Evolutionary conservation across 176 grass and related monocot species (phyloP).

Genomic region (Avena insularis): DNA sequence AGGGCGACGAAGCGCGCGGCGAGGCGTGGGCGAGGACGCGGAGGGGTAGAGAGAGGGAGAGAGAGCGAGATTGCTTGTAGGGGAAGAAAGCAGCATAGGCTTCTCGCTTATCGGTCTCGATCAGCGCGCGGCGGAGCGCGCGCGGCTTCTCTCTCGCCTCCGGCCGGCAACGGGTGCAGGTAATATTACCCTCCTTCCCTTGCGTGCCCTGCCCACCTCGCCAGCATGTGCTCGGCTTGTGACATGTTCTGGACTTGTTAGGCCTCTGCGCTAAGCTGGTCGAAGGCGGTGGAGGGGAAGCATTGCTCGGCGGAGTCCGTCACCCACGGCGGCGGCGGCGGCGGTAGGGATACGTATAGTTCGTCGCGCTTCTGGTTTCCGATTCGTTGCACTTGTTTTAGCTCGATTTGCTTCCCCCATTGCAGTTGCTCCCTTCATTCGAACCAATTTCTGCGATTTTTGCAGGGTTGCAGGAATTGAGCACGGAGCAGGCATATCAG

Average conservation of each 20-base stretch:
- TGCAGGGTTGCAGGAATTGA: not conserved
- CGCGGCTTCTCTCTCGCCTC: not conserved
- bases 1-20: not conserved
- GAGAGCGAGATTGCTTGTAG: not conserved
- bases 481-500: not conserved
- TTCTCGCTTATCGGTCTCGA: not conserved
- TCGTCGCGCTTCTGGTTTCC: not conserved
- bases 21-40: not conserved
- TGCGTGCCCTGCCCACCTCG: not conserved
- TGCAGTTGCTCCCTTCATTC: not conserved
- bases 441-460: not conserved
- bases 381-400: not conserved
- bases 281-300: not conserved
- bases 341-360: not conserved
- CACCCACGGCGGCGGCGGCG: not conserved
- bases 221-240: not conserved
- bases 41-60: not conserved
- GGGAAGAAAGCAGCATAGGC: not conserved
- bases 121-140: not conserved
- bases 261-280: not conserved
- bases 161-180: not conserved
- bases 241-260: not conserved
- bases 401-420: not conserved
- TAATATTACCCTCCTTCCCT: not conserved
- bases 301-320: not conserved